These are phyloP conservation scores for Claviceps sp. DNA, from an alignment of 2,329 filamentous ascomycete genomes.

Conservation along the genomic window DNA sequence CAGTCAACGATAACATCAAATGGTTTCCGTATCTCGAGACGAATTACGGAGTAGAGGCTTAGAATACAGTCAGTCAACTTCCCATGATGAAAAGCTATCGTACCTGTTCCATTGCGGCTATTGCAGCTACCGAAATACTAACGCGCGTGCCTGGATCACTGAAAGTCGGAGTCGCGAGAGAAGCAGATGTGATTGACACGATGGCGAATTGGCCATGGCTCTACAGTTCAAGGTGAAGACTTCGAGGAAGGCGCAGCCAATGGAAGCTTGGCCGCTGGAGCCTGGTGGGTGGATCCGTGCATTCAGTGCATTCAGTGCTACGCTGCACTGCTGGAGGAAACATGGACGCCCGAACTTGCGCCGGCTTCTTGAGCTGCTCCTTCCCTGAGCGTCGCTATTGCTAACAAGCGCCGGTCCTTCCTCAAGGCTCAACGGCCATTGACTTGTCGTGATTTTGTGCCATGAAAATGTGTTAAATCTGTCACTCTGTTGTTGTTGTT, in stretches of 20 bases:
- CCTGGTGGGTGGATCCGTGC: not conserved
- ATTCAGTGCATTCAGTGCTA: not conserved
- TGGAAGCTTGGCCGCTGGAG: not conserved
- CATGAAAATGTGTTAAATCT: too few relatives aligned
- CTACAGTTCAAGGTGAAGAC: too few relatives aligned
- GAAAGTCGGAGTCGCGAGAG: too few relatives aligned
- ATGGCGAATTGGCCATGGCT: too few relatives aligned
- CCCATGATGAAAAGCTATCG: not conserved
- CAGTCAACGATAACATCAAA: too few relatives aligned
- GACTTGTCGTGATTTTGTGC: too few relatives aligned
- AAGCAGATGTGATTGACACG: too few relatives aligned
- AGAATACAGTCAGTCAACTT: not conserved
- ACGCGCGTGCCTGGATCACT: not conserved
- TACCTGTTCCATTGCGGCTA: too few relatives aligned
- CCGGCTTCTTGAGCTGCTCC: not conserved
- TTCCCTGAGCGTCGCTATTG: not conserved
- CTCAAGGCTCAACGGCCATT: not conserved
- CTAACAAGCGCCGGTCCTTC: not conserved
- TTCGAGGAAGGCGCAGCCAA: not conserved
- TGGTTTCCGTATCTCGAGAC: too few relatives aligned
- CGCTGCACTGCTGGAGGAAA: not conserved
- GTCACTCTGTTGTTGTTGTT: too few relatives aligned
- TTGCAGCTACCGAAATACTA: too few relatives aligned
- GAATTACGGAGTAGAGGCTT: not conserved
- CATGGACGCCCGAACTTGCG: not conserved